Evolutionary conservation across 768 basidiomycete species (phyloP), one percentile per base, ranked within the genome.

Genomic region (Tephrocybe sp.): DNA sequence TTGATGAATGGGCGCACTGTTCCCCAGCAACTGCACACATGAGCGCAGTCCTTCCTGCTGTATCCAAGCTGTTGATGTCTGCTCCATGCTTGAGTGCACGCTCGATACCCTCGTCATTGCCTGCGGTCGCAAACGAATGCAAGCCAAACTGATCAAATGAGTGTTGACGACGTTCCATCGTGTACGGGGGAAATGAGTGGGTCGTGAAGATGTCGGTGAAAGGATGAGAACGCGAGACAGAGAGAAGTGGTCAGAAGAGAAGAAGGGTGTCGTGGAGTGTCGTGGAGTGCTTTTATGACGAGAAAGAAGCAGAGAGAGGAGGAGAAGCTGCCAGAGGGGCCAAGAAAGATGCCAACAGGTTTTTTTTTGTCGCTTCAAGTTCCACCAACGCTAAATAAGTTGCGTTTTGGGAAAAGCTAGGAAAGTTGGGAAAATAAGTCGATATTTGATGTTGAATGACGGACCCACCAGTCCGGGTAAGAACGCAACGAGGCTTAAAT

Each of bases 21-120:
- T 86, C 81, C 21, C 87, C 88, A 11, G 85, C 83, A 53, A 90
- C 75, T 9, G 82, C 82, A 57, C 82, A 84, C 57, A 85, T 83
- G 36, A 90, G 65, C 15, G 81, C 72, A 5, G 82, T 84, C 49
- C 83, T 75, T 11, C 86, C 86, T 1, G 70, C 67, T 18, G 67
- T 64, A 64, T 88, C 86, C 40, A 79, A 69, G 34, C 78, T 76
- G 60, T 90, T 88, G 45, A 88, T 74, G 63, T 88, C 83, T 7
- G 84, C 85, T 34, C 83, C 86, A 31, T 72, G 65, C 7, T 69
- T 68, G 47, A 90, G 70, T 36, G 82, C 78, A 43, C 68, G 72
- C 18, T 65, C 71, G 15, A 87, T 74, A 37, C 74, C 80, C 24
- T 73, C 65, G 37, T 78, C 71, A 58, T 82, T 76, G 41, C 83